These are phyloP conservation scores for Deakozyma indianensis DNA, from an alignment of 805 yeast genomes.

Conservation along the genomic window DNA sequence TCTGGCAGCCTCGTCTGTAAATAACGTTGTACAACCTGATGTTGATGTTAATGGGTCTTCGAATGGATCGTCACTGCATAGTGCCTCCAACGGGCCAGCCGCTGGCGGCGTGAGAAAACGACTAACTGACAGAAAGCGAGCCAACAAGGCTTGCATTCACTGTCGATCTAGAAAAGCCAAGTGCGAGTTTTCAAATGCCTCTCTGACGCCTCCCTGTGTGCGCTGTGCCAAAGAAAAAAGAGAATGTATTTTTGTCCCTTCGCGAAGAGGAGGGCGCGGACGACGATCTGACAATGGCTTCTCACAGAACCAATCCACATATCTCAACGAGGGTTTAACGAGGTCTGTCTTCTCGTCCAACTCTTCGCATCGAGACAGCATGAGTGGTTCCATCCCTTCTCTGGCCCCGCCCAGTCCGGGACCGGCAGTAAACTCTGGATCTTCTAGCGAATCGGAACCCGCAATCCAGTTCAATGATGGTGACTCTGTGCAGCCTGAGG, in stretches of 20 bases:
- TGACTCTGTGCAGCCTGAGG: slow-evolving; percentile 5
- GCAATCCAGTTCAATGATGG: too few relatives aligned
- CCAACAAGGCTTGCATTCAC: neutral
- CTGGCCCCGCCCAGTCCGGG: too few relatives aligned
- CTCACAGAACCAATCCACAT: too few relatives aligned
- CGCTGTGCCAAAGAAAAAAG: neutral
- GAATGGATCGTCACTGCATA: neutral
- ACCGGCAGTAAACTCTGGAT: too few relatives aligned
- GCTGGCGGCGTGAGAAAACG: neutral
- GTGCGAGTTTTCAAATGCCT: neutral
- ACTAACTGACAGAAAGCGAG: neutral
- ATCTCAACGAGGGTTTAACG: too few relatives aligned
- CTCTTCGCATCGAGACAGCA: too few relatives aligned
- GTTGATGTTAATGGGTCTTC: too few relatives aligned
- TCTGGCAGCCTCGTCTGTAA: neutral
- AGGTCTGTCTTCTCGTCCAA: too few relatives aligned
- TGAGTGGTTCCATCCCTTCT: too few relatives aligned
- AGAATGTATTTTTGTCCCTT: neutral
- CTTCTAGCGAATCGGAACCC: too few relatives aligned
- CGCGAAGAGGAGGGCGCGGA: neutral
- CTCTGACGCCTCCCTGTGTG: neutral
- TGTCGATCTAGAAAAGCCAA: neutral
- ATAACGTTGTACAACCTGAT: neutral
- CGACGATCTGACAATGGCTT: too few relatives aligned
- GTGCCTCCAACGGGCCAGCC: neutral